Percentiles rank a stretch among this genome's conserved stretches.
These are phyloP conservation scores for Verticillium albo-atrum DNA, from an alignment of 2,329 filamentous ascomycete species.

Conservation along the genomic window DNA sequence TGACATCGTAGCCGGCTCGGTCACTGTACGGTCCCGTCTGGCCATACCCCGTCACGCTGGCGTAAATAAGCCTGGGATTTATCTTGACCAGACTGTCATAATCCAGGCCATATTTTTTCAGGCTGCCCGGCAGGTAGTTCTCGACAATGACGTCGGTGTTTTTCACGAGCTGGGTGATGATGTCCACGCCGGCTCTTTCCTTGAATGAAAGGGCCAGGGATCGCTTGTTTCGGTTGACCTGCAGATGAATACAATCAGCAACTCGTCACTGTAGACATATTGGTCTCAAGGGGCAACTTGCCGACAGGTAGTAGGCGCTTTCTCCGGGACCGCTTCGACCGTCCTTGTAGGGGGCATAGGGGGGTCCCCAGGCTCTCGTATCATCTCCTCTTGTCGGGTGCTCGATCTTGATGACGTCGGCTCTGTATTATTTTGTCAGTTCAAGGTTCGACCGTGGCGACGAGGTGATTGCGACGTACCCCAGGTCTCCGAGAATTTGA, in stretches of 20 bases:
- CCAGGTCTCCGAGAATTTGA: constrained; percentile 92
- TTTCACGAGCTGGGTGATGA: constrained; percentile 58
- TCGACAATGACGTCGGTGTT: constrained; percentile 65
- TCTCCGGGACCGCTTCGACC: constrained; percentile 74
- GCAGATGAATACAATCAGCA: not conserved
- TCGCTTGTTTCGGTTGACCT: constrained; percentile 65
- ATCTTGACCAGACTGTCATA: constrained; percentile 55
- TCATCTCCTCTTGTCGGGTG: constrained; percentile 90
- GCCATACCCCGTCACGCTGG: constrained; percentile 66
- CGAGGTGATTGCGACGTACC: constrained; percentile 53
- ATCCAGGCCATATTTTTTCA: constrained; percentile 65
- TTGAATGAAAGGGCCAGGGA: constrained; percentile 64
- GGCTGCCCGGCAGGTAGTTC: constrained; percentile 62
- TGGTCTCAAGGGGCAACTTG: constrained; percentile 45
- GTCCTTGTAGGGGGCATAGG: constrained; percentile 75
- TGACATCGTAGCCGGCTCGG: constrained; percentile 67
- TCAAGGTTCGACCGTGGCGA: too few species aligned
- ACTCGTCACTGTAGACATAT: not conserved
- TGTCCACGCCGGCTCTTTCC: constrained; percentile 55
- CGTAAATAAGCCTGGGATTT: constrained; percentile 63
- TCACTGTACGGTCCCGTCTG: constrained; percentile 64
- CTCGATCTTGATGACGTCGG: constrained; percentile 96
- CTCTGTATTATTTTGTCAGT: constrained; percentile 44
- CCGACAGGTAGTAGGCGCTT: constrained; percentile 89
- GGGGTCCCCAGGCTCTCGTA: constrained; percentile 93